Base-by-base conservation (phyloP, 2,329 filamentous ascomycete species). In the Pseudogymnoascus sp. region DNA sequence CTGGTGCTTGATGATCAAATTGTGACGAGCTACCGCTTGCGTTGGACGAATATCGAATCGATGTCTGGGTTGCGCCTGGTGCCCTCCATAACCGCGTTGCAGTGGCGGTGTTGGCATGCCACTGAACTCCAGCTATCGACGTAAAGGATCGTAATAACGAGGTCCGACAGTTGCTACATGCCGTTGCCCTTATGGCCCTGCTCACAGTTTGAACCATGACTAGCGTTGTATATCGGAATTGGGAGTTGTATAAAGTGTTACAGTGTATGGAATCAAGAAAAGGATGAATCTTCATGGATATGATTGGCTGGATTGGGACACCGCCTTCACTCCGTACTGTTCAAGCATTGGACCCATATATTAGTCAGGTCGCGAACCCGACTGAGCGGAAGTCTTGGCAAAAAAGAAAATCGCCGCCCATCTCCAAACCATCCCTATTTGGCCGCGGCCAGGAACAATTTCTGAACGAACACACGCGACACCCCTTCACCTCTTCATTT, bases 121-220 rank as follows among this genome's bases (percentile, higher is more conserved):
- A 60, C 23, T 60, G 59, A n/a, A 60, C 33, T 29, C 65, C 61
- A 26, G 64, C 60, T 29, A 70, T 40, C 19, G 70, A 68, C 4
- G 68, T 66, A 60, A 72, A 72, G 50, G 65, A 70, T 46, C 68
- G 66, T 11, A 74, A 59, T 19, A 72, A 40, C 15, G 67, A 69
- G 21, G 69, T 60, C 59, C 72, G 70, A 65, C 72, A 73, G 53
- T 67, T 68, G 29, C 69, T 68, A 66, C 73, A 75, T 44, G 70
- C 68, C 46, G 70, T 67, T 23, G 70, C 69, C 62, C 68, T 67
- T 26, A 74, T 63, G 17, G 69, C 66, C 64, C 67, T 68, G 62
- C 68, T 66, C 15, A 71, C 63, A 44, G 70, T 53, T 64, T 63
- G 64, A 53, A 63, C 23, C 44, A 60, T 60, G 59, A 19, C 59